These are phyloP conservation scores for Cryptococcus sp. DNA, from an alignment of 1,284 basidiomycete species.

Conservation along the genomic window DNA sequence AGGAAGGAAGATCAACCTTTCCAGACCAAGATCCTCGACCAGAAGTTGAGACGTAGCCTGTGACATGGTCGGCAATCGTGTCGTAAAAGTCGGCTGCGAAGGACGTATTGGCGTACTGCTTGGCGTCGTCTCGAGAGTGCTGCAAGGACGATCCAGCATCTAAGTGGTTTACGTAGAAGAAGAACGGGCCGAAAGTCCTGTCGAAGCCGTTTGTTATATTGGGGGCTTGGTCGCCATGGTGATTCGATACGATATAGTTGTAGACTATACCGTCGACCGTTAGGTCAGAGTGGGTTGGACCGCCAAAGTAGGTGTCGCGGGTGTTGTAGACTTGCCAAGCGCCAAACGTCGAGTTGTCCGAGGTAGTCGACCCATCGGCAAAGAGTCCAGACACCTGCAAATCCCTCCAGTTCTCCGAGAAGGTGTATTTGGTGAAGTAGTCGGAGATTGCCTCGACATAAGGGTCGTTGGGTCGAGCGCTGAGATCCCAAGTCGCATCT, in stretches of 20 bases:
- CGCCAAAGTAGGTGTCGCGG: slow-evolving; percentile 32
- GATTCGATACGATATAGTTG: slow-evolving; percentile 33
- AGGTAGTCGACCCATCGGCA: slow-evolving; percentile 25
- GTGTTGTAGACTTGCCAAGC: slow-evolving; percentile 35
- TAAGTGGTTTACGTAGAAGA: slow-evolving; percentile 19
- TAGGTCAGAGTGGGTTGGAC: slow-evolving; percentile 27
- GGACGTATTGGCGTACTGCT: slow-evolving; percentile 12
- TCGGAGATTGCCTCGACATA: slow-evolving; percentile 21
- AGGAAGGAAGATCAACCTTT: slow-evolving; percentile 19
- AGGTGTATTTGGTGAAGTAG: slow-evolving; percentile 37
- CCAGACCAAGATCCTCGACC: slow-evolving; percentile 22
- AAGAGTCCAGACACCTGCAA: slow-evolving; percentile 32
- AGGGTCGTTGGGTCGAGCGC: slow-evolving; percentile 15
- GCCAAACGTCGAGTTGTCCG: slow-evolving; percentile 22
- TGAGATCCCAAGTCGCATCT: slow-evolving; percentile 38
- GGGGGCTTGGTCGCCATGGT: slow-evolving; percentile 25
- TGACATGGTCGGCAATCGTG: slow-evolving; percentile 23
- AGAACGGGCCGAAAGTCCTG: slow-evolving; percentile 32
- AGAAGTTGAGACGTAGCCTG: slow-evolving; percentile 20
- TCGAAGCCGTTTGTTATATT: slow-evolving; percentile 37
- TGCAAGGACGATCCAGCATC: too few species aligned
- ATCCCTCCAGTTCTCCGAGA: slow-evolving; percentile 19
- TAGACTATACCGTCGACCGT: slow-evolving; percentile 34
- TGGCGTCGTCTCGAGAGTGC: slow-evolving; percentile 15
- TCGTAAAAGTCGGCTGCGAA: slow-evolving; percentile 35